Evolutionary conservation across 139 green algal genomes (phyloP).

Genomic region (Gonium pectorale): DNA sequence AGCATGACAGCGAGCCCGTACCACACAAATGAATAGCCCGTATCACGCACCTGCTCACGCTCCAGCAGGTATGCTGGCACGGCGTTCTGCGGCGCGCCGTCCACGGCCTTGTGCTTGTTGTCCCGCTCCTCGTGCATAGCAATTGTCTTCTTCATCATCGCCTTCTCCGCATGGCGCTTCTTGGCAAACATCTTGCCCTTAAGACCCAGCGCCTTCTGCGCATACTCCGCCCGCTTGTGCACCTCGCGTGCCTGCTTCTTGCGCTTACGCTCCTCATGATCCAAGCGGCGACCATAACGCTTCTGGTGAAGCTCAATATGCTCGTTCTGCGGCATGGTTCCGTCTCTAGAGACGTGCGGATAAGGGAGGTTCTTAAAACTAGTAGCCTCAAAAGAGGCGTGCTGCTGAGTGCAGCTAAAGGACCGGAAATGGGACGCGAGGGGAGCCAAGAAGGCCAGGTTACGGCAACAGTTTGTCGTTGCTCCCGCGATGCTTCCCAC

Average conservation of each 20-base stretch:
- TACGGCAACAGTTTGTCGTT: too few species aligned
- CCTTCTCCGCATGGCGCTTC: conserved; percentile 97
- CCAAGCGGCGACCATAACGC: conserved; percentile 86
- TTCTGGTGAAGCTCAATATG: conserved; percentile 98
- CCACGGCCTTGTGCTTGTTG: conserved; percentile 93
- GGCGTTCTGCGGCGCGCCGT: conserved; percentile 86
- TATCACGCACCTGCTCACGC: conserved; percentile 93
- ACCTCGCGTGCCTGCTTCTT: conserved; percentile 96
- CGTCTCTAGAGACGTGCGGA: too few species aligned
- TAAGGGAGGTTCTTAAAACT: too few species aligned
- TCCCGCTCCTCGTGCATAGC: conserved; percentile 97
- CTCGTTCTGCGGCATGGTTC: conserved; percentile 96
- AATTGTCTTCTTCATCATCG: conserved; percentile 98
- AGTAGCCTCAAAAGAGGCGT: too few species aligned
- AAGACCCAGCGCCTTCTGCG: conserved; percentile 89
- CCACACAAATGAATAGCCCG: too few species aligned
- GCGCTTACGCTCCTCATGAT: conserved; percentile 93
- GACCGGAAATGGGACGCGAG: too few species aligned
- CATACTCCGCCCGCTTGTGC: conserved; percentile 89
- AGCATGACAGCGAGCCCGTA: too few species aligned
- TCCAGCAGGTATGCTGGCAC: conserved; percentile 98
- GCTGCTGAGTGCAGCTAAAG: too few species aligned
- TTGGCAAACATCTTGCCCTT: conserved; percentile 99
- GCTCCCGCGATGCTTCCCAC: too few species aligned
- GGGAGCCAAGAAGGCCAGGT: too few species aligned